These are phyloP conservation scores for Eucalyptus cloeziana DNA, from an alignment of 345 rosid genomes.

Conservation along the genomic window DNA sequence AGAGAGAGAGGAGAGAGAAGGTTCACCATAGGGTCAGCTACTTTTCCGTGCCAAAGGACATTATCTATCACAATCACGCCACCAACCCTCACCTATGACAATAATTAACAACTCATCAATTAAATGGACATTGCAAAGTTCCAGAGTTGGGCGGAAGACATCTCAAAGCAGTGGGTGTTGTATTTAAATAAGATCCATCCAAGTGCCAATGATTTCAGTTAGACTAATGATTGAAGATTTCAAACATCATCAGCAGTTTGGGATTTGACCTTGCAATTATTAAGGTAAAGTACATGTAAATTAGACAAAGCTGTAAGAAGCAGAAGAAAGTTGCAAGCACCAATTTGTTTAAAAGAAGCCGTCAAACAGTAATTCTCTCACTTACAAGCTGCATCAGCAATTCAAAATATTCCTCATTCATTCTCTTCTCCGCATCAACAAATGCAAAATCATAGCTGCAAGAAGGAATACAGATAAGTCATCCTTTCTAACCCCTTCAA, in stretches of 20 bases:
- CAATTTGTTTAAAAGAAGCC: background rate
- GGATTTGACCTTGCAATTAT: background rate
- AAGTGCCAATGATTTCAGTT: background rate
- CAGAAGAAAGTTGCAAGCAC: background rate
- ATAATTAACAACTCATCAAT: background rate
- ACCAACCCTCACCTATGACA: slow-evolving; percentile 56
- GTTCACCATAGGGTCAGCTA: slow-evolving; percentile 67
- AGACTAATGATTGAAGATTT: background rate
- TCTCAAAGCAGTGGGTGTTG: background rate
- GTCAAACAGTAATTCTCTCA: background rate
- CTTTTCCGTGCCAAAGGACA: slow-evolving; percentile 96
- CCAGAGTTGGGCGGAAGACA: background rate
- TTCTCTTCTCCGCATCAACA: slow-evolving; percentile 93
- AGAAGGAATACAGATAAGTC: background rate
- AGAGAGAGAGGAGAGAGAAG: background rate
- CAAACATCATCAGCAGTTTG: background rate
- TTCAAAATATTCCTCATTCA: slow-evolving; percentile 84
- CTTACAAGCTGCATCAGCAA: slow-evolving; percentile 73
- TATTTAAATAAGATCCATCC: background rate
- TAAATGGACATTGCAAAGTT: background rate
- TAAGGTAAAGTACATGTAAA: background rate
- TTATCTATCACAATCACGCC: slow-evolving; percentile 84
- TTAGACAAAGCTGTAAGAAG: background rate
- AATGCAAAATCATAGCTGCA: slow-evolving; percentile 94
- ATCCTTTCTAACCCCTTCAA: background rate